phyloP scores from a whole-genome alignment of 2,329 filamentous ascomycete genomes.

The Cryphonectria parasitica region DNA sequence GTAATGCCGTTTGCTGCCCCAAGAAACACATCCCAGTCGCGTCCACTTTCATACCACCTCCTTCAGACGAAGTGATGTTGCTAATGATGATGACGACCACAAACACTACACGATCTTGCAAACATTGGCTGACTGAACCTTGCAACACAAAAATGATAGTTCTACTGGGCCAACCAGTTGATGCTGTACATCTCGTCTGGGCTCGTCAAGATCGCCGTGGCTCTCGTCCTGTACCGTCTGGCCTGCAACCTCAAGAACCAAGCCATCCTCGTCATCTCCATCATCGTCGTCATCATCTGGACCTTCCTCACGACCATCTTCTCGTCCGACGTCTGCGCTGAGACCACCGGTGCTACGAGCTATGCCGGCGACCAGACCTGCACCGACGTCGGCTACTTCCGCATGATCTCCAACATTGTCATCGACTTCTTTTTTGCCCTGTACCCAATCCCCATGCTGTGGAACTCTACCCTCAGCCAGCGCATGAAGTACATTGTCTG shows the following conservation, averaged over 20 bases:
- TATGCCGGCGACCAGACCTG: conserved; percentile 37
- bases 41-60: too few species aligned
- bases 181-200: conserved; percentile 39
- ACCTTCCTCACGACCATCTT: conserved; percentile 34
- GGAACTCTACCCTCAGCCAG: conserved; percentile 35
- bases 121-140: too few species aligned
- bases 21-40: neutral
- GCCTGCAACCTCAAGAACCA: conserved; percentile 33
- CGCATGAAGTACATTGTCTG: conserved; percentile 37
- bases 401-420: conserved; percentile 40
- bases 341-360: conserved; percentile 35
- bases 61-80: neutral
- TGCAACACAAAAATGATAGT: conserved; percentile 32
- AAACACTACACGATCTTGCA: neutral
- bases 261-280: conserved; percentile 33
- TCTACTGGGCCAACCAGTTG: conserved; percentile 38
- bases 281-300: conserved; percentile 20
- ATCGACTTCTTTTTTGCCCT: conserved; percentile 42
- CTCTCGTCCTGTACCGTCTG: conserved; percentile 40
- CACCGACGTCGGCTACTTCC: conserved; percentile 38
- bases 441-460: conserved; percentile 37
- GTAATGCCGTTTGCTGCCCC: conserved; percentile 1
- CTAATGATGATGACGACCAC: too few species aligned
- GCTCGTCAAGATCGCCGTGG: conserved; percentile 40
- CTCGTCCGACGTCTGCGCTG: conserved; percentile 38